Evolutionary conservation across 495 filamentous ascomycete genomes (phyloP).

Genomic region (Saxophila tyrrhenica): DNA sequence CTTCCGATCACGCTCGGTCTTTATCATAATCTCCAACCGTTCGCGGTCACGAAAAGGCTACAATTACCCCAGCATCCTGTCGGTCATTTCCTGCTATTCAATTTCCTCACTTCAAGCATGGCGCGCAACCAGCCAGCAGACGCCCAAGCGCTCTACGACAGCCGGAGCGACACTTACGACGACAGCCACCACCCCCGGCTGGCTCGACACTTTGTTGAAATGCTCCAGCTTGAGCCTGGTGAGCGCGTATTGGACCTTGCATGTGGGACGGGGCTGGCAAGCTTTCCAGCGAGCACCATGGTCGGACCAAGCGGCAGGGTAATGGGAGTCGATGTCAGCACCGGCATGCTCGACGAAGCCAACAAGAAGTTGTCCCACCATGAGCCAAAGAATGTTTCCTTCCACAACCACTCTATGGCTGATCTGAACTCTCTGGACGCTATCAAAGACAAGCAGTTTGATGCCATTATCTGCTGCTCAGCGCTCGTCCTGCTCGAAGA

Average conservation of each 20-base stretch:
- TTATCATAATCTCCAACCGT: background rate
- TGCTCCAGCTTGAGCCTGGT: slow-evolving; percentile 21
- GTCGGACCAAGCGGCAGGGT: slow-evolving; percentile 30
- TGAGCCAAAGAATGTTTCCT: slow-evolving; percentile 20
- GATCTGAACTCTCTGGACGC: slow-evolving; percentile 22
- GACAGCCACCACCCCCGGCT: slow-evolving; percentile 22
- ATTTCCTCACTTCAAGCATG: background rate
- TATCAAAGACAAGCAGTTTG: slow-evolving; percentile 24
- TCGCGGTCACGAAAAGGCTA: no score
- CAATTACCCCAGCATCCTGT: no score
- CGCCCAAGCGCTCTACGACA: slow-evolving; percentile 19
- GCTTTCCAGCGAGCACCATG: slow-evolving; percentile 24
- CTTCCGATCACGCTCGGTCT: background rate
- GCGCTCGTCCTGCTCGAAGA: slow-evolving; percentile 31
- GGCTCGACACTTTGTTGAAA: slow-evolving; percentile 15
- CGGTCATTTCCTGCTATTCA: no score
- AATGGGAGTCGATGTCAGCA: slow-evolving; percentile 35
- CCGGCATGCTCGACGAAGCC: slow-evolving; percentile 30
- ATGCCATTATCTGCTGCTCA: slow-evolving; percentile 29
- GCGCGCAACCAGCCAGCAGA: slow-evolving; percentile 10
- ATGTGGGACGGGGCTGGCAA: slow-evolving; percentile 36
- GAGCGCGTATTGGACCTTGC: slow-evolving; percentile 34
- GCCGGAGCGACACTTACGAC: slow-evolving; percentile 16
- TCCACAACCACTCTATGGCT: slow-evolving; percentile 31
- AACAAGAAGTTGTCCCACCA: slow-evolving; percentile 15